phyloP scores from a whole-genome alignment of 2,329 filamentous ascomycete species.

The Helicocarpus griseus region DNA sequence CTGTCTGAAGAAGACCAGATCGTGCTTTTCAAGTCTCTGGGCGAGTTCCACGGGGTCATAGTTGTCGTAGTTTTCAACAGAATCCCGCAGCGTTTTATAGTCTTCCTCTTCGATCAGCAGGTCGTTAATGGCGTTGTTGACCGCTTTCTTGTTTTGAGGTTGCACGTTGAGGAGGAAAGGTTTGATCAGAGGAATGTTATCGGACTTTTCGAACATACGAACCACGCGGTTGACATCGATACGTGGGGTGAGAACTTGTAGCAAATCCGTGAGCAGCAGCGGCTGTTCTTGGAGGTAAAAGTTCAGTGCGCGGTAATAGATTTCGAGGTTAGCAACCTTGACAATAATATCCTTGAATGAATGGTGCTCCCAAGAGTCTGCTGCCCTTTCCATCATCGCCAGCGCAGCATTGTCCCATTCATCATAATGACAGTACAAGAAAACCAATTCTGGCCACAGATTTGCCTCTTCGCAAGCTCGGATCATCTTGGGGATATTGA shows the following conservation, averaged over 20 bases:
- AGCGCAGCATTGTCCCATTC: constrained; percentile 96
- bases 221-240: constrained; percentile 99
- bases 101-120: constrained; percentile 97
- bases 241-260: constrained; percentile 81
- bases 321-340: constrained; percentile 97
- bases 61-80: constrained; percentile 97
- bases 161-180: constrained; percentile 96
- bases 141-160: constrained; percentile 91
- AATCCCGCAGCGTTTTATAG: constrained; percentile 96
- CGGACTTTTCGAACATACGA: constrained; percentile 96
- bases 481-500: constrained; percentile 98
- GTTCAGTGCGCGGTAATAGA: constrained; percentile 94
- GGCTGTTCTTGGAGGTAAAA: constrained; percentile 98
- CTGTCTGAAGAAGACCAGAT: constrained; percentile 97
- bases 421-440: constrained; percentile 96
- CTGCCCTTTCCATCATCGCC: constrained; percentile 93
- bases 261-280: constrained; percentile 84
- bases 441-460: constrained; percentile 94
- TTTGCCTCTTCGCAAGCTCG: constrained; percentile 86
- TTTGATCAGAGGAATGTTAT: constrained; percentile 97
- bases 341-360: constrained; percentile 98
- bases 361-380: constrained; percentile 98
- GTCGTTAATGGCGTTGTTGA: constrained; percentile 97
- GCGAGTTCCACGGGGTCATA: constrained; percentile 93
- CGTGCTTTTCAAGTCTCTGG: constrained; percentile 88